phyloP scores from a whole-genome alignment of 192 early-diverging fungal species.

The Geosiphon pyriformis region DNA sequence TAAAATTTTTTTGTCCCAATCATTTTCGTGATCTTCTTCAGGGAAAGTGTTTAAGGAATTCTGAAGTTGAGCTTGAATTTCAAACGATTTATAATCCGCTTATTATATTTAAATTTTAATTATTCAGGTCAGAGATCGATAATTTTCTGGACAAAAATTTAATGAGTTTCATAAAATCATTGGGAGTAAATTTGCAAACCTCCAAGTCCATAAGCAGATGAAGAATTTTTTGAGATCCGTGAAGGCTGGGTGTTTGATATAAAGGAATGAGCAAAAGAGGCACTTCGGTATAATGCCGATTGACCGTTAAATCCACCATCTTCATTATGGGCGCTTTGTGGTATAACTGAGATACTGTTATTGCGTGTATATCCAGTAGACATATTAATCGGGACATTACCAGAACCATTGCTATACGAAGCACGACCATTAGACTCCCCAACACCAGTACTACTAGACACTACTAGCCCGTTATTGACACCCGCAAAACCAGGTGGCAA shows the following conservation, averaged over 20 bases:
- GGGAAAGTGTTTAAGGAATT: conserved; percentile 13
- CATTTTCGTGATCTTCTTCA: conserved; percentile 14
- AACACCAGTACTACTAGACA: background rate
- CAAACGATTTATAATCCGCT: conserved; percentile 4
- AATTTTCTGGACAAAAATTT: background rate
- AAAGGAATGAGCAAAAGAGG: background rate
- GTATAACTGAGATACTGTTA: conserved; percentile 24
- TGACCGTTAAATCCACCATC: background rate
- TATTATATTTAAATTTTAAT: no score
- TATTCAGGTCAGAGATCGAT: no score
- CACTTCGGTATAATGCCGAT: background rate
- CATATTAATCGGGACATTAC: background rate
- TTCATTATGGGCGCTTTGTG: conserved; percentile 3
- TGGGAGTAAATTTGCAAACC: background rate
- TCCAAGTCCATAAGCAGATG: background rate
- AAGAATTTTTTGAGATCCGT: background rate
- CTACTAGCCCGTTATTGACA: conserved; percentile 16
- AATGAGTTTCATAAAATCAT: conserved; percentile 7
- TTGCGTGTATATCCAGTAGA: background rate
- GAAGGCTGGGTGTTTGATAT: background rate
- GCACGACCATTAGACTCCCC: background rate
- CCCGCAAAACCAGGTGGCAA: conserved; percentile 13
- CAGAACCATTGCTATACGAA: background rate
- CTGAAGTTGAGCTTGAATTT: conserved; percentile 7
- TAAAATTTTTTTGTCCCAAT: conserved; percentile 24